These are phyloP conservation scores for Clonostachys rosea DNA, from an alignment of 2,329 filamentous ascomycete species.

Conservation along the genomic window DNA sequence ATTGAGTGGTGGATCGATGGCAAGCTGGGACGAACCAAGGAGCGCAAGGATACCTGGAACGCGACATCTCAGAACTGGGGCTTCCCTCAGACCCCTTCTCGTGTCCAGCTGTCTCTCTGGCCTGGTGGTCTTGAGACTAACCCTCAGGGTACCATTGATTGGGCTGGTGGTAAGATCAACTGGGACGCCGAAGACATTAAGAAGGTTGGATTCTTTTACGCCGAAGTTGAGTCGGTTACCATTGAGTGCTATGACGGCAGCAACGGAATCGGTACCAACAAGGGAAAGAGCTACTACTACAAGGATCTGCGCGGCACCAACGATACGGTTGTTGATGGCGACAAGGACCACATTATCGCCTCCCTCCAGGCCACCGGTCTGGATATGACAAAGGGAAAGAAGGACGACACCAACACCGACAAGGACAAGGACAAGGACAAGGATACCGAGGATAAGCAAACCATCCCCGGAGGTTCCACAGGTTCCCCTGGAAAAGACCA, in stretches of 20 bases:
- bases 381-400: constrained; percentile 54
- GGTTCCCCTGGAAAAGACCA: constrained; percentile 15
- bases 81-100: constrained; percentile 87
- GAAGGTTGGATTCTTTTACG: constrained; percentile 83
- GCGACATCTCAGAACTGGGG: constrained; percentile 73
- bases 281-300: constrained; percentile 72
- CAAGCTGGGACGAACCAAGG: constrained; percentile 66
- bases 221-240: constrained; percentile 70
- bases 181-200: constrained; percentile 78
- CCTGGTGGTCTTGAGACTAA: constrained; percentile 80
- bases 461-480: constrained; percentile 19
- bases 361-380: constrained; percentile 79
- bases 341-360: constrained; percentile 71
- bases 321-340: constrained; percentile 69
- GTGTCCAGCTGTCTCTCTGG: constrained; percentile 94
- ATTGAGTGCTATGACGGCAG: constrained; percentile 77
- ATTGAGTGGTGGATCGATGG: constrained; percentile 89
- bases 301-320: constrained; percentile 62
- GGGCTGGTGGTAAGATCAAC: constrained; percentile 87
- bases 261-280: constrained; percentile 60
- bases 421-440: constrained; percentile 3
- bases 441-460: constrained; percentile 7
- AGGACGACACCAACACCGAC: constrained; percentile 9
- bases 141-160: constrained; percentile 77
- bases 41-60: constrained; percentile 83